Base-by-base conservation (phyloP, 805 yeast genomes). In the Candida koratica region DNA sequence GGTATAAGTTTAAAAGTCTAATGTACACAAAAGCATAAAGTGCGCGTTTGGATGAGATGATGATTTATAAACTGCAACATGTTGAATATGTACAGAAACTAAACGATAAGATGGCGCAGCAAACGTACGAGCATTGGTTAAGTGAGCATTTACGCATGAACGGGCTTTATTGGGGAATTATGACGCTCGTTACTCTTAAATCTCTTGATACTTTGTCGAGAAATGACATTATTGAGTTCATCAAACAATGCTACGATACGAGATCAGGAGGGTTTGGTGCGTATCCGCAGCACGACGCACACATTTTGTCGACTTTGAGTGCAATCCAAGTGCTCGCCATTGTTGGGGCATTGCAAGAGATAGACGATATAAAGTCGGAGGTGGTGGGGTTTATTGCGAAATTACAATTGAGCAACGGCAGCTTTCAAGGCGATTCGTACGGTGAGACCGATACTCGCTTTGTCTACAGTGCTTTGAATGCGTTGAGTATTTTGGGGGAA, bases 371-470 rank as follows among this genome's bases (percentile, higher is more conserved):
- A 39, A 63, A 38, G 61, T 62, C 39, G 46, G 53, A 36, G 56
- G 37, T 56, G 6, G 46, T 51, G 13, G 34, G 38, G 11, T 65
- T 58, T 36, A 49, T 65, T 31, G 39, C 45, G 25, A 52, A 62
- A 1, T 56, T 80, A 26, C 88, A 81, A 50, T 48, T 70, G 27
- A 54, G 54, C 1, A 69, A 71, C 41, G 97, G 98, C 0, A 78
- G 89, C 3, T 84, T 89, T 45, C 81, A 77, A 51, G 99, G 98
- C 5, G 99, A 93, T 54, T 56, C 74, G 31, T 90, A 83, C 56
- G 97, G 97, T 5, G 97, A 90, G 55, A 75, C 87, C 2, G 99
- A 93, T 53, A 84, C 97, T 0, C 68, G 99, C 39, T 93, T 93
- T 56, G 83, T 84, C 0, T 93, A 87, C 52, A 81, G 81, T 7